A percentile compares a stretch with the other conserved stretches of the same genome.
phyloP scores from a whole-genome alignment of 148 eudicot species.

The Vaccinium macrocarpon region DNA sequence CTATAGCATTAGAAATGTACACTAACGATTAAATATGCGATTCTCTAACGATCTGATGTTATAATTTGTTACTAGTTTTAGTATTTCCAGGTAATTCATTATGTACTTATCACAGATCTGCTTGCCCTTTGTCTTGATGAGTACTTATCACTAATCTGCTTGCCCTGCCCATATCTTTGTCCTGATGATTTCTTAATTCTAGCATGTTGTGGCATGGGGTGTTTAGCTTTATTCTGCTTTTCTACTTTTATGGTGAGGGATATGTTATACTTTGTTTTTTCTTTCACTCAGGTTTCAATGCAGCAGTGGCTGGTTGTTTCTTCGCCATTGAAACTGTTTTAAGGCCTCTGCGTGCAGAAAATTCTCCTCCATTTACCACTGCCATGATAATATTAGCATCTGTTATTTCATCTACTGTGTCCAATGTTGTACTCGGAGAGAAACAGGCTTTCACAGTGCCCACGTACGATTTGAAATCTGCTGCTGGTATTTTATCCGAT shows the following conservation, averaged over 20 bases:
- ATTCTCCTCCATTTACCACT: conserved; percentile 96
- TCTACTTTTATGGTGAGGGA: not conserved
- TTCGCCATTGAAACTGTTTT: conserved; percentile 96
- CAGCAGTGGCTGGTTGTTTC: conserved; percentile 97
- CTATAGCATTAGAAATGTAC: not conserved
- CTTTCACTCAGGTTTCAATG: conserved; percentile 71
- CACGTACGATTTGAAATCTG: conserved; percentile 90
- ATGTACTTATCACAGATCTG: not conserved
- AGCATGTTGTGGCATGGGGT: not conserved
- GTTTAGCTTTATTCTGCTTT: conserved; percentile 4
- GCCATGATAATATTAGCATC: conserved; percentile 96
- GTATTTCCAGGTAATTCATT: not conserved
- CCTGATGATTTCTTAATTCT: not conserved
- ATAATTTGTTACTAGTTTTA: not conserved
- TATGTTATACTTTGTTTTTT: not conserved
- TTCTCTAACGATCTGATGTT: not conserved
- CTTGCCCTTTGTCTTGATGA: not conserved
- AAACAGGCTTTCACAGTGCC: conserved; percentile 98
- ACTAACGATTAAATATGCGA: not conserved
- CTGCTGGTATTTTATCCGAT: conserved; percentile 77
- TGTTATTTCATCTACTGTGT: conserved; percentile 92
- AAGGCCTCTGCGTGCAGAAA: conserved; percentile 91
- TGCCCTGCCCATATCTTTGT: not conserved
- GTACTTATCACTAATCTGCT: not conserved
- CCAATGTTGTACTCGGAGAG: conserved; percentile 81